Evolutionary conservation across 768 basidiomycete genomes (phyloP), one percentile per base, ranked within the genome.

Genomic region (Rhodotorula graminis): DNA sequence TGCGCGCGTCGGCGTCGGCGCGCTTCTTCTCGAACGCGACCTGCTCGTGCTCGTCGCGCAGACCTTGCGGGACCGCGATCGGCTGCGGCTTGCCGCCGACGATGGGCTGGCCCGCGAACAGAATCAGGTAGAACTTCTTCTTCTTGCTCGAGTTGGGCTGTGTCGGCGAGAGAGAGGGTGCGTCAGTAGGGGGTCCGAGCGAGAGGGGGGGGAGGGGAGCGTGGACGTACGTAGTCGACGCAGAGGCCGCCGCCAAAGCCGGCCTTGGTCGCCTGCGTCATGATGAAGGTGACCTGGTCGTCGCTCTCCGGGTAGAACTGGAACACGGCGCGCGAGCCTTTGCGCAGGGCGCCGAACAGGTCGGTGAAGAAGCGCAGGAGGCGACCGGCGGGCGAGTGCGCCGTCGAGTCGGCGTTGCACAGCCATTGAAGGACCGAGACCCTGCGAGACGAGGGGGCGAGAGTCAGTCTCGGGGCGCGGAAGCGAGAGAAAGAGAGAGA

Each of bases 361-460:
- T 93, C 93, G 46, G 91, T 94, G 85, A 93, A 99, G 85, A 92
- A 99, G 70, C 88, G 68, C 87, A 90, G 79, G 88, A 83, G 77
- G n/a, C 83, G 80, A 69, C 81, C 80, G 2, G 81, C 77, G 18
- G 83, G 83, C 16, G 82, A 82, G 73, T 83, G 82, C 3, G 79
- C 89, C 11, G 92, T 89, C 42, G 93, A 90, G 81, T 98, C 96
- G 37, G 95, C 94, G 81, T 97, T 99, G 69, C 97, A 85, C 7
- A 99, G 85, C 96, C 96, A 99, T 83, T 99, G 96, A 11, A 99
- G 84, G n/a, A 97, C 95, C 37, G 96, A 99, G 78, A 99, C 90
- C 79, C 95, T 98, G 78, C 6, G 27, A 3, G 29, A 23, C 6
- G 50, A 25, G 29, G 33, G 8, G 50, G 61, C 50, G 44, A 50